Evolutionary conservation across 2,329 filamentous ascomycete species (phyloP).

Genomic region (Helicocarpus griseus): DNA sequence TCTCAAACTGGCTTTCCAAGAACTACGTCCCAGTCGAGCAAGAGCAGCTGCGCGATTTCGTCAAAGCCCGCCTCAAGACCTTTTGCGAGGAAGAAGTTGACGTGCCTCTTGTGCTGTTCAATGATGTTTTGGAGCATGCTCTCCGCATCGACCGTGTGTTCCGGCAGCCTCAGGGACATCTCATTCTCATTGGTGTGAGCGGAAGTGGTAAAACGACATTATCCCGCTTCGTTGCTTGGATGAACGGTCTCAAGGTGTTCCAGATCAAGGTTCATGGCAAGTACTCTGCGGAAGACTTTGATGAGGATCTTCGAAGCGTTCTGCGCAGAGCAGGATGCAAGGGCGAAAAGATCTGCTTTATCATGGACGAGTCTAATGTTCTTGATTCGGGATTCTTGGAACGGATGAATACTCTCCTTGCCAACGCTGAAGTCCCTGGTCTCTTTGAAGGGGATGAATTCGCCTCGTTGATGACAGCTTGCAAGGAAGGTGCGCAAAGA

Average conservation of each 20-base stretch:
- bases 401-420: slow-evolving; percentile 96
- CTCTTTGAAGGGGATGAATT: slow-evolving; percentile 99
- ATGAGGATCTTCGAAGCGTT: slow-evolving; percentile 91
- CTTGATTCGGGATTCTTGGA: slow-evolving; percentile 97
- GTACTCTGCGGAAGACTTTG: slow-evolving; percentile 96
- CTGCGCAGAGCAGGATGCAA: slow-evolving; percentile 91
- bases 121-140: slow-evolving; percentile 96
- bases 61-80: slow-evolving; percentile 91
- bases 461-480: slow-evolving; percentile 96
- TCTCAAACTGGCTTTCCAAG: slow-evolving; percentile 99
- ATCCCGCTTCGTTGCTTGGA: slow-evolving; percentile 97
- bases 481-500: slow-evolving; percentile 94
- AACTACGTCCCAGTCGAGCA: slow-evolving; percentile 95
- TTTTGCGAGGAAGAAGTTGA: slow-evolving; percentile 99
- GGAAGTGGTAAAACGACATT: slow-evolving; percentile 97
- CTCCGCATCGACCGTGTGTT: slow-evolving; percentile 97
- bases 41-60: slow-evolving; percentile 89
- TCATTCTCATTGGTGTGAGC: slow-evolving; percentile 97
- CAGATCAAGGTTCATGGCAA: slow-evolving; percentile 99
- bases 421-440: slow-evolving; percentile 98
- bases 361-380: slow-evolving; percentile 99
- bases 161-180: slow-evolving; percentile 92
- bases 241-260: slow-evolving; percentile 98
- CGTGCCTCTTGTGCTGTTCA: slow-evolving; percentile 96
- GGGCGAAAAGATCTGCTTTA: slow-evolving; percentile 99